A percentile compares a stretch with the other conserved stretches of the same genome.
Conservation (phyloP, 2,329 filamentous ascomycete genomes). For the Hypoxylon rubiginosum region DNA sequence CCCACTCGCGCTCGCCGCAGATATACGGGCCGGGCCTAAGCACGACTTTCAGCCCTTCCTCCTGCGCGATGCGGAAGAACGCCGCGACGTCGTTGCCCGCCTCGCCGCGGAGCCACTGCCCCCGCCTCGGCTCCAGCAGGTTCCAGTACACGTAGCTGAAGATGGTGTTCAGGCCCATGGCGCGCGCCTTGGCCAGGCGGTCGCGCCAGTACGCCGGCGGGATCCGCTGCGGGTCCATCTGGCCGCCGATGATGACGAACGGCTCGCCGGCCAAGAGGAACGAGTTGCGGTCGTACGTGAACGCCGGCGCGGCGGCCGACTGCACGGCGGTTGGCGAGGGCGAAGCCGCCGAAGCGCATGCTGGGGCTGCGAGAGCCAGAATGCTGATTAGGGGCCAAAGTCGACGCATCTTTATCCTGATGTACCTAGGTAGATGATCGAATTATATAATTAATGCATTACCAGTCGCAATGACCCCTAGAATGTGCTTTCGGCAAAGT, state of each 20-base stretch:
- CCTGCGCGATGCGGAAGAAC: slow-evolving; percentile 62
- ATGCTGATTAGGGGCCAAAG: slow-evolving; percentile 1
- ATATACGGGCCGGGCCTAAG: slow-evolving; percentile 63
- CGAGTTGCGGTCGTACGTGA: slow-evolving; percentile 56
- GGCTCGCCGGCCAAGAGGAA: slow-evolving; percentile 58
- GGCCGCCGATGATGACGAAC: slow-evolving; percentile 61
- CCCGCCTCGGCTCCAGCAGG: slow-evolving; percentile 58
- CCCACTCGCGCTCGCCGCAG: slow-evolving; percentile 64
- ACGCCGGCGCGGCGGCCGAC: slow-evolving; percentile 43
- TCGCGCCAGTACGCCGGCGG: slow-evolving; percentile 62
- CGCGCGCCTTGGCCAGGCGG: slow-evolving; percentile 58
- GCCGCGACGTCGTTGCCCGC: slow-evolving; percentile 62
- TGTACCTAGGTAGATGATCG: not conserved
- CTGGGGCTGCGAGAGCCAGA: slow-evolving; percentile 4
- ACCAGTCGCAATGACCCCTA: not conserved
- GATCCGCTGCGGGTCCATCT: slow-evolving; percentile 65
- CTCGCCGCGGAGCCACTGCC: slow-evolving; percentile 54
- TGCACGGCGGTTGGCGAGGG: slow-evolving; percentile 16
- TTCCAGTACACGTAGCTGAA: slow-evolving; percentile 67
- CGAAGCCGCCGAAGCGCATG: slow-evolving; percentile 8
- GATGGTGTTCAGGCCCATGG: slow-evolving; percentile 65
- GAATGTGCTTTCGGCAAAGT: not conserved
- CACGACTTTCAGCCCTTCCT: slow-evolving; percentile 61
- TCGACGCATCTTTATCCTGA: slow-evolving; percentile 22
- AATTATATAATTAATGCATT: not conserved